Percentiles rank a stretch among this genome's conserved stretches.
Conservation (phyloP, 148 eudicot genomes). For the Silene latifolia region DNA sequence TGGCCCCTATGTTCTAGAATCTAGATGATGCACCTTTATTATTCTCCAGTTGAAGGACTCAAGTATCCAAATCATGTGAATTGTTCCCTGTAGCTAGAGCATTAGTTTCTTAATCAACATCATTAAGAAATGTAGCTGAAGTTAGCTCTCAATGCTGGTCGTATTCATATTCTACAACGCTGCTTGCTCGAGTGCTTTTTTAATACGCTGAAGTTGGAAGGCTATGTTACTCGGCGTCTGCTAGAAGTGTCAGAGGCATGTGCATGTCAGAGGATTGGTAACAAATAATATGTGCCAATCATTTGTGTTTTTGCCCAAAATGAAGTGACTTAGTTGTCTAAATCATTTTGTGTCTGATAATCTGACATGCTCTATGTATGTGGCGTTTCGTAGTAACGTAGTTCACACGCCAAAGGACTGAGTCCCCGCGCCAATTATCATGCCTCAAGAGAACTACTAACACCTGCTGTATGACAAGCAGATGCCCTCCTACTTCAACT, state of each 20-base stretch:
- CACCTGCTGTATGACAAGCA: background rate
- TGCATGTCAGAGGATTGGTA: background rate
- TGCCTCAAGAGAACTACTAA: background rate
- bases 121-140: background rate
- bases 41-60: background rate
- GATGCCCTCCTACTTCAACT: background rate
- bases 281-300: background rate
- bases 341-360: background rate
- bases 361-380: background rate
- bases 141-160: background rate
- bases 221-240: background rate
- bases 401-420: background rate
- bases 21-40: conserved; percentile 1
- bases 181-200: background rate
- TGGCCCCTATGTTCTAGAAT: background rate
- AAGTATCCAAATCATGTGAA: background rate
- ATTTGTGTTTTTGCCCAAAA: background rate
- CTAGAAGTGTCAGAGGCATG: background rate
- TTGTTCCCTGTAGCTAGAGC: background rate
- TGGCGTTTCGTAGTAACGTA: background rate
- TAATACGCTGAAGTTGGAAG: background rate
- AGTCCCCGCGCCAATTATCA: background rate
- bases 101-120: background rate
- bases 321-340: background rate
- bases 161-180: background rate